Conservation (phyloP, 2,329 filamentous ascomycete genomes). For the Acrodontium crateriforme region DNA sequence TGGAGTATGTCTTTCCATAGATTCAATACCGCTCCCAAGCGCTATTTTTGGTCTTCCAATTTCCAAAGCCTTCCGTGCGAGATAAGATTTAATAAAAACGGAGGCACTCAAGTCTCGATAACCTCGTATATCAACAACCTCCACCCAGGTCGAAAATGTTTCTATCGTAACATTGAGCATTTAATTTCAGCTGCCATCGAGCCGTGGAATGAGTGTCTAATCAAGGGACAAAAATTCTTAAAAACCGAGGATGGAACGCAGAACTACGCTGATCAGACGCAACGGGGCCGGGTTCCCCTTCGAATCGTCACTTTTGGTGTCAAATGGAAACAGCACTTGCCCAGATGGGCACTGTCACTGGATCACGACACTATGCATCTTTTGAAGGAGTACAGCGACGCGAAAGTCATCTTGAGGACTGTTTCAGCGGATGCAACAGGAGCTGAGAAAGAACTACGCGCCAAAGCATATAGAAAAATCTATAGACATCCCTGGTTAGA, state of each 20-base stretch:
- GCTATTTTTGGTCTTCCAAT: constrained; percentile 2
- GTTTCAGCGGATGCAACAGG: background rate
- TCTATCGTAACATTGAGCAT: constrained; percentile 6
- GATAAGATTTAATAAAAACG: constrained; percentile 1
- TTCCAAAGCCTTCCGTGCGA: constrained; percentile 6
- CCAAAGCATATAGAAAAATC: background rate
- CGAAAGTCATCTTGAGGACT: background rate
- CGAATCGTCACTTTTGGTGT: constrained; percentile 1
- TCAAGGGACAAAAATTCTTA: constrained; percentile 1
- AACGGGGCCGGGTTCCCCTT: constrained; percentile 1
- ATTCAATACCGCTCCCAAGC: background rate
- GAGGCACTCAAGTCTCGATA: constrained; percentile 2
- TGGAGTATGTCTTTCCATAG: too few relatives aligned
- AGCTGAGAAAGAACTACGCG: background rate
- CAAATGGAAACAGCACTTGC: constrained; percentile 2
- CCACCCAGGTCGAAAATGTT: constrained; percentile 1
- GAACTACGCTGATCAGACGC: constrained; percentile 1
- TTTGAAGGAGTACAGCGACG: background rate
- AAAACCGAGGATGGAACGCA: background rate
- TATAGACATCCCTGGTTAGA: background rate
- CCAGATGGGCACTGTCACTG: background rate
- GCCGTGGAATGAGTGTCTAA: constrained; percentile 7
- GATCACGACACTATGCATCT: background rate
- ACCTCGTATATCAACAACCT: constrained; percentile 9
- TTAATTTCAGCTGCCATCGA: constrained; percentile 4